phyloP scores from a whole-genome alignment of 1,139 yeast genomes.

The Candida frijolesensis region DNA sequence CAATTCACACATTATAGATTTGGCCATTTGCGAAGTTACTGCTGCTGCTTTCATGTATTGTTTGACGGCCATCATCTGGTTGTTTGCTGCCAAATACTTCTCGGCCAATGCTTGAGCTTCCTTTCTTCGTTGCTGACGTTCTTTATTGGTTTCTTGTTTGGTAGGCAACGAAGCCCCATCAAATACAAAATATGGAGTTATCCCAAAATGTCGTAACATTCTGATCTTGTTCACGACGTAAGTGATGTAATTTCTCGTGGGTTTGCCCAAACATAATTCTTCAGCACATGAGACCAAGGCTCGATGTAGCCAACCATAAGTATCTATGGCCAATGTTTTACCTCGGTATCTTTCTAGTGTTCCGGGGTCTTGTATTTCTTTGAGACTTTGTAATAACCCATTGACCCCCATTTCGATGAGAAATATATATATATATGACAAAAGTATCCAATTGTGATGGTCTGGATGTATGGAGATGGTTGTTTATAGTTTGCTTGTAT shows the following conservation, averaged over 20 bases:
- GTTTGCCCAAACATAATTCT: slow-evolving; percentile 72
- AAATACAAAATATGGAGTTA: slow-evolving; percentile 86
- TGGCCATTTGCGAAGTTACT: slow-evolving; percentile 91
- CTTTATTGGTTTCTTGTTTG: slow-evolving; percentile 72
- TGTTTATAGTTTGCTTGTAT: background rate
- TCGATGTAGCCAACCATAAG: slow-evolving; percentile 95
- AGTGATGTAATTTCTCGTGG: slow-evolving; percentile 66
- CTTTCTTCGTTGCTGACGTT: slow-evolving; percentile 57
- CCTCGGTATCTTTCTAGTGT: slow-evolving; percentile 68
- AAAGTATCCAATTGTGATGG: background rate
- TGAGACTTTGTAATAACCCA: slow-evolving; percentile 75
- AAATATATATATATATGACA: background rate
- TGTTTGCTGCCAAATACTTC: slow-evolving; percentile 51
- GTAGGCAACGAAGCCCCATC: slow-evolving; percentile 90
- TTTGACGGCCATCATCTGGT: slow-evolving; percentile 61
- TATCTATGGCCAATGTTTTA: slow-evolving; percentile 84
- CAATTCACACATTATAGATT: slow-evolving; percentile 74
- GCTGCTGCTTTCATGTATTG: slow-evolving; percentile 79
- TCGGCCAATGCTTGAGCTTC: slow-evolving; percentile 62
- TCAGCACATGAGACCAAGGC: slow-evolving; percentile 83
- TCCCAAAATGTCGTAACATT: slow-evolving; percentile 67
- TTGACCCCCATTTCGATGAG: slow-evolving; percentile 66
- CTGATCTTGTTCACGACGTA: slow-evolving; percentile 64
- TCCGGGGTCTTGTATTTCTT: slow-evolving; percentile 66
- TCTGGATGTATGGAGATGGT: background rate